Base-by-base conservation (phyloP, 805 yeast species). In the Barnettozyma botsteinii region DNA sequence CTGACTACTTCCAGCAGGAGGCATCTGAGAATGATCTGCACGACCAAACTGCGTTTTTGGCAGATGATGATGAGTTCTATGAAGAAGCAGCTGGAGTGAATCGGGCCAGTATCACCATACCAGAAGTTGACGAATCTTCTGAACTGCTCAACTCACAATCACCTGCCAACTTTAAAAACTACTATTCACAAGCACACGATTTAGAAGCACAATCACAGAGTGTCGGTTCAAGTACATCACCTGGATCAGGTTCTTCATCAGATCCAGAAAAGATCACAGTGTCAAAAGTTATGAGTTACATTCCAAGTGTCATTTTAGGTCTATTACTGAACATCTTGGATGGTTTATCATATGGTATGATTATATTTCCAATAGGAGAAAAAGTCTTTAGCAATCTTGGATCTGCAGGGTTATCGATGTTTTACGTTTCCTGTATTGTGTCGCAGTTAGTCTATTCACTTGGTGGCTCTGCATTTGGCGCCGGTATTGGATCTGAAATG, bases 401-500 rank as follows among this genome's bases (percentile, higher is more conserved):
- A 0, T 86, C 96, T 1, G 75, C 86, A 1, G 98, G 98, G 0
- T 59, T 93, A 31, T 84, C 97, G 2, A 85, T 93, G 93, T 93
- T 93, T 61, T 93, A 93, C 61, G 76, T 91, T 30, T 85, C 95
- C 5, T 85, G 96, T 24, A 73, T 93, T n/a, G 74, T 91, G 1
- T 84, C 95, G 0, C 98, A 93, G 60, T 64, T 88, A 47, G 85
- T 87, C 6, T 89, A 77, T 57, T 88, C 97, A 0, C 61, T 85
- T 19, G 98, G 98, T 13, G 94, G 94, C 1, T 85, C 96, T 13
- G 84, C 85, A 8, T 91, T 93, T 65, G 78, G 77, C 46, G 73
- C 88, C 2, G 96, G 95, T n/a, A 79, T 91, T 32, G 98, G 98
- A 1, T 85, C 96, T 4, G 98, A 93, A 64, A 93, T 93, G 98